phyloP scores from a whole-genome alignment of 2,329 filamentous ascomycete species.

The Ophiognomonia clavigignenti-juglandacearum region DNA sequence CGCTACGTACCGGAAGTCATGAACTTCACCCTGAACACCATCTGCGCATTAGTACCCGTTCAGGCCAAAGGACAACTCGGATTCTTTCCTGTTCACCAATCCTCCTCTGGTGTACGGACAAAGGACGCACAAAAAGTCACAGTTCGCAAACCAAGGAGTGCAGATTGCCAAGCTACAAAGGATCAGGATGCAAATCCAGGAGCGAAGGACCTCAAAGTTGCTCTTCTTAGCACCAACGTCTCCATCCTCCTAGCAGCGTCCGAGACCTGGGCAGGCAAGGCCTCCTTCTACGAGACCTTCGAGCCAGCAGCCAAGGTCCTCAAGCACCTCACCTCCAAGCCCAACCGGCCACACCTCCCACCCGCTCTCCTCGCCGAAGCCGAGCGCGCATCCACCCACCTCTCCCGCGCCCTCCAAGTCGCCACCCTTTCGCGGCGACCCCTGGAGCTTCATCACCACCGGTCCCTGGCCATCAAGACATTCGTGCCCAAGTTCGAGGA shows the following conservation, averaged over 20 bases:
- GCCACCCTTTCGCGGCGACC: slow-evolving; percentile 67
- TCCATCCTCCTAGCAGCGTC: slow-evolving; percentile 64
- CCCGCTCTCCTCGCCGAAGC: slow-evolving; percentile 33
- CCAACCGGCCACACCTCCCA: slow-evolving; percentile 47
- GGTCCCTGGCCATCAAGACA: slow-evolving; percentile 80
- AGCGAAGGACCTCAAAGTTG: slow-evolving; percentile 40
- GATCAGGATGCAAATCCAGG: slow-evolving; percentile 29
- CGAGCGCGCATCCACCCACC: slow-evolving; percentile 37
- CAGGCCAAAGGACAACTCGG: slow-evolving; percentile 43
- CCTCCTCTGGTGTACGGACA: slow-evolving; percentile 47
- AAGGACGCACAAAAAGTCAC: slow-evolving; percentile 33
- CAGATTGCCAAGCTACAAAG: slow-evolving; percentile 42
- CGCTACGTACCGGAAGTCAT: slow-evolving; percentile 86
- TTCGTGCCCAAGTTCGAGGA: slow-evolving; percentile 95
- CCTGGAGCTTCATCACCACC: slow-evolving; percentile 84
- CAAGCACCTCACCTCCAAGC: slow-evolving; percentile 53
- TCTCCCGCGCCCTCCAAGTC: slow-evolving; percentile 52
- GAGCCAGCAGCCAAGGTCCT: slow-evolving; percentile 55
- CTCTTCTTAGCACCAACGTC: slow-evolving; percentile 58
- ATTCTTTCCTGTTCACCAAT: slow-evolving; percentile 57
- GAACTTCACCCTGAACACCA: slow-evolving; percentile 72
- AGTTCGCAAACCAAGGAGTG: slow-evolving; percentile 52
- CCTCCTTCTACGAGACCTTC: slow-evolving; percentile 77
- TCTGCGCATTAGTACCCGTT: slow-evolving; percentile 61
- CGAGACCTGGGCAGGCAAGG: slow-evolving; percentile 67